Conservation (phyloP, 164 flowering plant species). For the Stephania yunnanensis region DNA sequence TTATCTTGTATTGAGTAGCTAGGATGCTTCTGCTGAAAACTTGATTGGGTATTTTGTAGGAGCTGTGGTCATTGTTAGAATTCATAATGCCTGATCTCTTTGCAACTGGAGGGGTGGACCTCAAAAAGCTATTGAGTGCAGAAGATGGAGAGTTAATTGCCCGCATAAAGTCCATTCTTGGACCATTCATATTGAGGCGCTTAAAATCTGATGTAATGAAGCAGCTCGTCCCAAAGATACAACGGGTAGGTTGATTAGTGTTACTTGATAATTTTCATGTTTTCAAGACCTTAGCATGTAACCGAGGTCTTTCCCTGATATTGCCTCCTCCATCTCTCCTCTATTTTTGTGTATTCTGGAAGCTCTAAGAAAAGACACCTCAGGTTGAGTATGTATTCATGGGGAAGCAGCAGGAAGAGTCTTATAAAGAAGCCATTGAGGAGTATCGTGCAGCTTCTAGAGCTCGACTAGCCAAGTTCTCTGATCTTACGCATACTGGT, state of each 20-base stretch:
- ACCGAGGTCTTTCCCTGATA: slow-evolving; percentile 8
- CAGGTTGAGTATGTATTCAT: slow-evolving; percentile 79
- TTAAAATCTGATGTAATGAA: slow-evolving; percentile 96
- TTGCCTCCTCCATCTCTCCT: slow-evolving; percentile 6
- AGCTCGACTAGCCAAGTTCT: slow-evolving; percentile 51
- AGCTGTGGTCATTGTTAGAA: slow-evolving; percentile 94
- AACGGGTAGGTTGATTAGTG: slow-evolving; percentile 39
- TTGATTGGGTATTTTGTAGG: slow-evolving; percentile 40
- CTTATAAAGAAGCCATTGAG: slow-evolving; percentile 88
- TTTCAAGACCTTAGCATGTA: neutral
- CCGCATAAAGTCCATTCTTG: slow-evolving; percentile 88
- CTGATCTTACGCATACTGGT: slow-evolving; percentile 24
- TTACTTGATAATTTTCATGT: slow-evolving; percentile 1
- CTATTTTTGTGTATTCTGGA: neutral
- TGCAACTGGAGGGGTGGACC: slow-evolving; percentile 81
- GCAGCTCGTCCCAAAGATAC: slow-evolving; percentile 87
- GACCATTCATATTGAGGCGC: slow-evolving; percentile 93
- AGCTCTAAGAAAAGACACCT: slow-evolving; percentile 18
- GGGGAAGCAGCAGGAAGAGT: slow-evolving; percentile 63
- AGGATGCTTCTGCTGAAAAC: neutral
- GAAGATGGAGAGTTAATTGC: slow-evolving; percentile 68
- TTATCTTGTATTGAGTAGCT: neutral
- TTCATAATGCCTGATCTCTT: slow-evolving; percentile 97
- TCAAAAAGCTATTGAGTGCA: slow-evolving; percentile 71
- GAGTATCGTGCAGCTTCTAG: slow-evolving; percentile 73